Base-by-base conservation (phyloP, 345 rosid species). In the Salix purpurea region DNA sequence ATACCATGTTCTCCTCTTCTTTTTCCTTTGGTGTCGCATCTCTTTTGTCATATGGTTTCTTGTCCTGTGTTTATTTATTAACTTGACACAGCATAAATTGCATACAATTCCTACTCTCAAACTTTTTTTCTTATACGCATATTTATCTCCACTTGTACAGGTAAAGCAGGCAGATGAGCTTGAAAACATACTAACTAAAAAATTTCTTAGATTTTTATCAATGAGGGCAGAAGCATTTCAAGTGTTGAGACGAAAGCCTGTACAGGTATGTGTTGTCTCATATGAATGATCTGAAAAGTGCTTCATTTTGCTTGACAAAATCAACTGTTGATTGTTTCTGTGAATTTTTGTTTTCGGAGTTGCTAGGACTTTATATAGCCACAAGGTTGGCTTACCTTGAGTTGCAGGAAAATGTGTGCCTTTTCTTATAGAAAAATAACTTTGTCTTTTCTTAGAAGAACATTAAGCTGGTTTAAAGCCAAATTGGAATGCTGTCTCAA, bases 211-310 rank as follows among this genome's bases (percentile, higher is more conserved):
- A 83, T 96, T 96, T 87, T 86, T 96, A 89, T 96, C 99, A n/a
- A 96, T 96, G 97, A 92, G 99, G 75, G 97, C 99, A 78, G 98
- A 96, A 85, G 99, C 98, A 77, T 93, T 96, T 88, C 98, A 91
- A 83, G 98, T 96, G 67, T 84, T 93, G 75, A 88, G 99, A 80
- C 89, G 99, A 85, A 96, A 93, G 82, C 99, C 99, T 13, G 96
- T 93, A 7, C 97, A 92, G 95, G 98, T 91, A 82, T 32, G 19
- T 70, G 23, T 60, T 37, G 12, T 66, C 72, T 42, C 10, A 50
- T 70, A 62, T 78, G 39, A 5, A 18, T 75, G 60, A 60, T 30
- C 72, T 68, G 74, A 84, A 65, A 58, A 13, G 15, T 24, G n/a
- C 6, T 7, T n/a, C 39, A 65, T 65, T 73, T 39, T 78, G 44